Evolutionary conservation across 345 rosid genomes (phyloP), one percentile per base, ranked within the genome.

Genomic region (Alliaria petiolata): DNA sequence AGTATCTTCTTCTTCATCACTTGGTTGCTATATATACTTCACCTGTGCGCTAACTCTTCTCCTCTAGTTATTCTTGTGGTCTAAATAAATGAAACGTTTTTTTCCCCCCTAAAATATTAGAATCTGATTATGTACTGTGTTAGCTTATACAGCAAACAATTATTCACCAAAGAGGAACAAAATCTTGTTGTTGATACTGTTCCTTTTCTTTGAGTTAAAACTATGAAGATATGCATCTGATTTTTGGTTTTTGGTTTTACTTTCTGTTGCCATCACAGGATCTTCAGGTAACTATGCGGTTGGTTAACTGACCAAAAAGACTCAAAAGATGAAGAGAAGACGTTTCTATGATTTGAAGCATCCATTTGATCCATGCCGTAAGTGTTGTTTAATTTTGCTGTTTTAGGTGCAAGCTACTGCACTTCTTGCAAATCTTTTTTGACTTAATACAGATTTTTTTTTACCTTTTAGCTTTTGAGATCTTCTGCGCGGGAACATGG

Each of bases 391-490:
- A 16, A 53, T 35, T 42, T 16, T 15, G 52, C 8, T 59, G 15
- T n/a, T 6, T 20, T 12, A 38, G 6, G 46, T 38, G 36, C 39
- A 35, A 17, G 16, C 19, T 65, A 8, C 28, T 62, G 67, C 39
- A 28, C 2, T 44, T 44, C 6, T n/a, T 28, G n/a, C n/a, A n/a
- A n/a, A n/a, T n/a, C n/a, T n/a, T n/a, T 43, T 52, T 52, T 50
- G 26, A 28, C 19, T 30, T 26, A 4, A 15, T 15, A 47, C 11
- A 3, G 50, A 9, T 47, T 60, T 35, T 47, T 60, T 35, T 40
- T 14, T 3, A 8, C 25, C 10, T 17, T 30, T 51, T 63, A 95
- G 99, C 97, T 75, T 91, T 95, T 67, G 99, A 91, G 85, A 77
- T 84, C 54, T 78, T 83, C 65, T 76, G 44, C 61, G n/a, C 14